Base-by-base conservation (phyloP, 2,329 filamentous ascomycete genomes). In the Aureobasidium zeae region DNA sequence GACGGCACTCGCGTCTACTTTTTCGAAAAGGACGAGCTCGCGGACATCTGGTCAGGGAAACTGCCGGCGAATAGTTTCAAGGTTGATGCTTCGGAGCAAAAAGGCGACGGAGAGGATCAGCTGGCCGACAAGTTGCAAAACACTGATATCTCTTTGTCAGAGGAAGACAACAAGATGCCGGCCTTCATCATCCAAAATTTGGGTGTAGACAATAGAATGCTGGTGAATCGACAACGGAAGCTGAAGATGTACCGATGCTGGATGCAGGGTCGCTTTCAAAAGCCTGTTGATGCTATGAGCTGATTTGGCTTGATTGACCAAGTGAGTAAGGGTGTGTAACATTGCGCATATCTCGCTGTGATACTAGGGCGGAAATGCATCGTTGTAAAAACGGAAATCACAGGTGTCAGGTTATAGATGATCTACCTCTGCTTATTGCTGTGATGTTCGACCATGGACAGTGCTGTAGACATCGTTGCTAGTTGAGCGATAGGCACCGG, bases 191-290 rank as follows among this genome's bases (percentile, higher is more conserved):
- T 94, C 34, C 67, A 83, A 45, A 77, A 91, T 34, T 73, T 96
- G 25, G 91, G 82, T 19, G 74, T 89, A 44, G 91, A 98, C 61
- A 79, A 86, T 52, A 79, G 91, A 48, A 73, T 98, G 69, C 73
- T 98, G 44, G 86, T 98, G 45, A 98, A 98, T 62, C 78, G 91
- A 51, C 85, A 88, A 44, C 77, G 81, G 57, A 83, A 87, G 65
- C 70, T 94, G 36, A 98, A 96, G 67, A 98, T 98, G 91, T 96
- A 96, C 64, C 79, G 91, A 49, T 96, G 89, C 69, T 98, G 91
- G 87, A 77, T 93, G 61, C 86, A 93, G 63, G 86, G 83, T 21
- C 77, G 79, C 4, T 45, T 45, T 62, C 77, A 72, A 56, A 89
- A 88, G 66, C 60, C 65, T 8, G 58, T 28, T 11, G 12, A 17